These are phyloP conservation scores for Ormosia semicastrata DNA, from an alignment of 306 rosid species.

Conservation along the genomic window DNA sequence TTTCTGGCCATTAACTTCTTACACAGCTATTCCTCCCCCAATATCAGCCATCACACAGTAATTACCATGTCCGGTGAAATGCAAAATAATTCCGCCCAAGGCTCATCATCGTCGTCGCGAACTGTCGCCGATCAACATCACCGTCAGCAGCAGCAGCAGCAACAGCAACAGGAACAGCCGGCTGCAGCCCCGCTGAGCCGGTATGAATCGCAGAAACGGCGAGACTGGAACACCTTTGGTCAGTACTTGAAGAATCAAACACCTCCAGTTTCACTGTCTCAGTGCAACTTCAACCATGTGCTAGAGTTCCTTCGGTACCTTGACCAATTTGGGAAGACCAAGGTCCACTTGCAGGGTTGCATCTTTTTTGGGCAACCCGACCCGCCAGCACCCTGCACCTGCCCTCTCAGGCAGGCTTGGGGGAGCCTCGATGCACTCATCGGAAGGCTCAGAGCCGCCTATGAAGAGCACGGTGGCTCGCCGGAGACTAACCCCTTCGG, in stretches of 20 bases:
- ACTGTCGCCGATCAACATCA: not conserved
- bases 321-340: constrained; percentile 91
- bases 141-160: constrained; percentile 28
- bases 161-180: constrained; percentile 22
- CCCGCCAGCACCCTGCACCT: constrained; percentile 88
- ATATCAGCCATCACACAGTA: not conserved
- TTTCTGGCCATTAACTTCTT: constrained; percentile 19
- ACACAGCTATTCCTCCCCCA: not conserved
- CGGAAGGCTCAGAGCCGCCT: constrained; percentile 86
- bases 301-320: constrained; percentile 84
- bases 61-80: constrained; percentile 48
- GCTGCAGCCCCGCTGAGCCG: constrained; percentile 56
- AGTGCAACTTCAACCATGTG: constrained; percentile 82
- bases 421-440: constrained; percentile 92
- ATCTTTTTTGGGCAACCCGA: constrained; percentile 90
- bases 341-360: constrained; percentile 83
- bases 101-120: constrained; percentile 34
- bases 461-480: constrained; percentile 83
- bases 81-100: constrained; percentile 45
- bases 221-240: constrained; percentile 93
- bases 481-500: constrained; percentile 82
- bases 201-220: constrained; percentile 79
- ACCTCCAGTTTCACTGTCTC: constrained; percentile 63
- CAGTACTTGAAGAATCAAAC: constrained; percentile 75
- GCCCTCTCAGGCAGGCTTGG: constrained; percentile 92